Evolutionary conservation across 176 grass and related monocot species (phyloP).

Genomic region (Alloteropsis semialata): DNA sequence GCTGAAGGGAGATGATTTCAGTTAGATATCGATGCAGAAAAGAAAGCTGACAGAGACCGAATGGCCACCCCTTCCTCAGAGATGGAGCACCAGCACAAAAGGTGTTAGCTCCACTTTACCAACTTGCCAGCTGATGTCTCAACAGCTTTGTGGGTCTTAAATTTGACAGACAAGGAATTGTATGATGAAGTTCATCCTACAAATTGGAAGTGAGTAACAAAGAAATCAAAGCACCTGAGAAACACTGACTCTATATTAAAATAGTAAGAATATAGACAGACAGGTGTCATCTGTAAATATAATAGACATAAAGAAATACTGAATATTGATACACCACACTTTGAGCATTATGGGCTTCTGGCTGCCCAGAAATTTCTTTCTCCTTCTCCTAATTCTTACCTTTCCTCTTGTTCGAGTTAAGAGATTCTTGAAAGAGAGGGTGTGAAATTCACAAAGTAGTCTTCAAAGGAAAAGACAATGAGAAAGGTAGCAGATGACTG

Average conservation of each 20-base stretch:
- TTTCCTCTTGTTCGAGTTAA: constrained; percentile 15
- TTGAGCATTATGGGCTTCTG: not conserved
- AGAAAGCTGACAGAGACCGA: not conserved
- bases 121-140: constrained; percentile 12
- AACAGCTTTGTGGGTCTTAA: constrained; percentile 1
- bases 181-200: not conserved
- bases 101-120: not conserved
- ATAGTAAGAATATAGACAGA: not conserved
- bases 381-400: not conserved
- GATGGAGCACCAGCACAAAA: constrained; percentile 30
- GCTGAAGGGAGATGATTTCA: not conserved
- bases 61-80: not conserved
- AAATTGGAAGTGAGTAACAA: not conserved
- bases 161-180: not conserved
- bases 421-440: constrained; percentile 28
- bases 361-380: constrained; percentile 16
- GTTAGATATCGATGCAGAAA: constrained; percentile 30
- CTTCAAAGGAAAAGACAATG: constrained; percentile 23
- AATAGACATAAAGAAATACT: not conserved
- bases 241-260: not conserved
- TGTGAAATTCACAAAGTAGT: constrained; percentile 43
- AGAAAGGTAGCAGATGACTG: constrained; percentile 41
- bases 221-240: not conserved
- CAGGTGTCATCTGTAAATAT: not conserved
- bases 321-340: not conserved